Base-by-base conservation (phyloP, 495 filamentous ascomycete genomes). In the Hypoxylon intermedium region DNA sequence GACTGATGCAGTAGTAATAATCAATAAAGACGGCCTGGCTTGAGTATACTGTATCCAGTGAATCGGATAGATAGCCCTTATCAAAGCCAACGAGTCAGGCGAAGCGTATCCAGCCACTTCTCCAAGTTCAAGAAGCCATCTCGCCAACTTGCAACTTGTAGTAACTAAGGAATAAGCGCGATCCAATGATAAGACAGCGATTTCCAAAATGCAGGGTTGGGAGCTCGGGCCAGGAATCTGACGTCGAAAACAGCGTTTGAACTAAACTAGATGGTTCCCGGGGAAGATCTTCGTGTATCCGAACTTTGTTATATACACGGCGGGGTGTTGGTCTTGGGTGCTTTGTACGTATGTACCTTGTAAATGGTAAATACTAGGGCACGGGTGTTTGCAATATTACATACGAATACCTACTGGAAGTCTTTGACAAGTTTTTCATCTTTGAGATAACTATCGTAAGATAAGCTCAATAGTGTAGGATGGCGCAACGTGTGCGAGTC, bases 171-270 rank as follows among this genome's bases (percentile, higher is more conserved):
- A 6, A 1, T 23, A 53, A 37, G 24, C 6, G 11, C 38, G 23
- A 60, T 58, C 61, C 61, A 65, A 65, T 65, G 6, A 55, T 38
- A 51, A 41, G 33, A 38, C 26, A 6, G 26, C 45, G 38, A 65
- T 65, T 65, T 65, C 60, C 21, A 64, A 64, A 64, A 54, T 52
- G 15, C 41, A 13, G 15, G 36, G 24, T 51, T 38, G 20, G 33
- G 36, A 54, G 49, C 42, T 51, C 38, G 46, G 38, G 24, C 59
- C 48, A 47, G 20, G 49, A 36, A 60, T 53, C 49, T 53, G 49
- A 53, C 57, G 46, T 60, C 47, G 58, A 44, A 18, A 16, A 45
- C n/a, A n/a, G n/a, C n/a, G n/a, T n/a, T n/a, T n/a, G n/a, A n/a
- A n/a, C n/a, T n/a, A n/a, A n/a, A n/a, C n/a, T n/a, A n/a, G n/a